phyloP scores from a whole-genome alignment of 306 rosid genomes.

The Vigna trinervia region DNA sequence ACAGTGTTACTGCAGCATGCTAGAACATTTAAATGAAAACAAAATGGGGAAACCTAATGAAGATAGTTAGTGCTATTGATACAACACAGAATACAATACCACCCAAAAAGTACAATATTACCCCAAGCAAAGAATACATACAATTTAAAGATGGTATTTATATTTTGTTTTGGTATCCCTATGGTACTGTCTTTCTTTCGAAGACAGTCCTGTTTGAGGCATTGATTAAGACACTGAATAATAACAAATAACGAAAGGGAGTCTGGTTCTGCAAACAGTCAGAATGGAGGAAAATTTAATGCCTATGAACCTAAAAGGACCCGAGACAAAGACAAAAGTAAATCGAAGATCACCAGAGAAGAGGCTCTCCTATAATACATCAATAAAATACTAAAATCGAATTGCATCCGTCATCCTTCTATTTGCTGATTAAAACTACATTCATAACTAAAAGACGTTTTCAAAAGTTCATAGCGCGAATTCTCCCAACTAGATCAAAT shows the following conservation, averaged over 20 bases:
- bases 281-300: not conserved
- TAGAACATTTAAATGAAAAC: not conserved
- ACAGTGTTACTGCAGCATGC: not conserved
- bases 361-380: not conserved
- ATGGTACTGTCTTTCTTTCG: too few relatives aligned
- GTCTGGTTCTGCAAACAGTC: conserved; percentile 1
- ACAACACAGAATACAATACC: not conserved
- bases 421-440: not conserved
- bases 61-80: not conserved
- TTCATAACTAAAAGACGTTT: conserved; percentile 12
- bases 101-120: not conserved
- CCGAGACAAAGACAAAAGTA: not conserved
- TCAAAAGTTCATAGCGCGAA: conserved; percentile 1
- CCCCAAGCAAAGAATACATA: conserved; percentile 1
- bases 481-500: conserved; percentile 21
- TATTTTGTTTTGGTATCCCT: not conserved
- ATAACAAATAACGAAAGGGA: not conserved
- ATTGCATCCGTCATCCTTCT: conserved; percentile 8
- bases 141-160: not conserved
- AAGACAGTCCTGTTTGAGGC: not conserved
- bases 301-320: not conserved
- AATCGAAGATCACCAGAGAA: not conserved
- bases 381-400: not conserved
- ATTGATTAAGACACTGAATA: not conserved
- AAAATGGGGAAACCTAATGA: conserved; percentile 1